These are phyloP conservation scores for Corrigiola litoralis DNA, from an alignment of 179 eudicot genomes.

Conservation along the genomic window DNA sequence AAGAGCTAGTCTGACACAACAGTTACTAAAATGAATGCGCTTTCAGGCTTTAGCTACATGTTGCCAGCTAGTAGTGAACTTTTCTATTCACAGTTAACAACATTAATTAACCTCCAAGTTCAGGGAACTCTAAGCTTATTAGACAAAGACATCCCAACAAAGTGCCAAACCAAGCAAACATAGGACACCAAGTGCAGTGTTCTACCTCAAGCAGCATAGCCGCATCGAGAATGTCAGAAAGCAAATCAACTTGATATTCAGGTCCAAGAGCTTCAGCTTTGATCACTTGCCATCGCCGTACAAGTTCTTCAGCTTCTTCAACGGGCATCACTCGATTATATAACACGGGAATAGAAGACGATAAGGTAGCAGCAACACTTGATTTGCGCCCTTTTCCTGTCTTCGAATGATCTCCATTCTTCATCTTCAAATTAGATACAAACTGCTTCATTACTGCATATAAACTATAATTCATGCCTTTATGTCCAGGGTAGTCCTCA, in stretches of 20 bases:
- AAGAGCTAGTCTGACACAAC: too few species aligned
- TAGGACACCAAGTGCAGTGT: not conserved
- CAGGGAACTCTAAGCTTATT: too few species aligned
- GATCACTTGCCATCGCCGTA: slow-evolving; percentile 85
- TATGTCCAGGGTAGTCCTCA: slow-evolving; percentile 27
- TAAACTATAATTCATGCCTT: slow-evolving; percentile 26
- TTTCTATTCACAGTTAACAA: too few species aligned
- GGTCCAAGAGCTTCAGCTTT: slow-evolving; percentile 99
- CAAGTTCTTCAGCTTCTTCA: slow-evolving; percentile 95
- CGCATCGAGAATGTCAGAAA: slow-evolving; percentile 80
- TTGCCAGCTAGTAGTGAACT: not conserved
- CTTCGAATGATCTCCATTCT: slow-evolving; percentile 19
- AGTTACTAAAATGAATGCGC: not conserved
- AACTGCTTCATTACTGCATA: slow-evolving; percentile 34
- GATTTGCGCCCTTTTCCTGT: slow-evolving; percentile 36
- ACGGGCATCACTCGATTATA: slow-evolving; percentile 54
- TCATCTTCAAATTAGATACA: slow-evolving; percentile 33
- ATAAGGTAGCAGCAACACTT: slow-evolving; percentile 40
- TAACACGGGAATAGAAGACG: slow-evolving; percentile 41
- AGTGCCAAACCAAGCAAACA: slow-evolving; percentile 5
- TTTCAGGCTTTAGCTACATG: not conserved
- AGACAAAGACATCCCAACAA: not conserved
- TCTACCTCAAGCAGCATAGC: slow-evolving; percentile 90
- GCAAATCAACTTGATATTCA: slow-evolving; percentile 53
- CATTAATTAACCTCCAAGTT: too few species aligned